Conservation (phyloP, 2,329 filamentous ascomycete genomes). For the Teratosphaeria nubilosa region DNA sequence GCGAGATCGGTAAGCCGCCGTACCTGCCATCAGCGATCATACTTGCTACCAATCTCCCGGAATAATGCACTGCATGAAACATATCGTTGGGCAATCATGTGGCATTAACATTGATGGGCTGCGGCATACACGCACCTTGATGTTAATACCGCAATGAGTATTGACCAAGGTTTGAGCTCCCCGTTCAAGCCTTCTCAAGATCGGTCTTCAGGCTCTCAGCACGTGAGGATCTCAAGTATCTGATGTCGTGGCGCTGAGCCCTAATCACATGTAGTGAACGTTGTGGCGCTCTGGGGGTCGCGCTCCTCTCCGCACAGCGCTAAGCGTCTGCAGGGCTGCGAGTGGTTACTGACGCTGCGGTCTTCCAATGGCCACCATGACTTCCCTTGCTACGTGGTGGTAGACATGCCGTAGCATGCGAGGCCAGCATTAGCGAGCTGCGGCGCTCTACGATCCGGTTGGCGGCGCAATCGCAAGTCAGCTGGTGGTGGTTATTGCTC, state of each 20-base stretch:
- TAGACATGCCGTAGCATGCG: neutral
- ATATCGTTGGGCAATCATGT: neutral
- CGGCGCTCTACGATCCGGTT: neutral
- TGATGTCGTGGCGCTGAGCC: no score
- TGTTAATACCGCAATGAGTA: neutral
- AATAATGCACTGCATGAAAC: neutral
- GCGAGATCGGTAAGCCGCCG: neutral
- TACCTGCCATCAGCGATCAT: neutral
- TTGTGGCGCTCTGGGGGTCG: neutral
- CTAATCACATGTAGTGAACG: neutral
- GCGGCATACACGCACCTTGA: neutral
- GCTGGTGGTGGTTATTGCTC: neutral
- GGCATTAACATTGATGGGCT: neutral
- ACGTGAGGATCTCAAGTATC: no score
- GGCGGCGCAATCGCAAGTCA: neutral
- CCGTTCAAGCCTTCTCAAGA: no score
- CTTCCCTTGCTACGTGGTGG: neutral
- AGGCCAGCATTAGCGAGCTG: neutral
- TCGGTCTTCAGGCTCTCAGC: no score
- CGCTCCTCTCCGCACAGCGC: neutral
- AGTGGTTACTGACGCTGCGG: neutral
- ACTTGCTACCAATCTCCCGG: neutral
- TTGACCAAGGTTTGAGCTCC: neutral
- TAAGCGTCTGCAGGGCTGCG: neutral
- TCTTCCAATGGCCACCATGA: neutral